phyloP scores from a whole-genome alignment of 148 eudicot species.

The Salicornia ramosissima region DNA sequence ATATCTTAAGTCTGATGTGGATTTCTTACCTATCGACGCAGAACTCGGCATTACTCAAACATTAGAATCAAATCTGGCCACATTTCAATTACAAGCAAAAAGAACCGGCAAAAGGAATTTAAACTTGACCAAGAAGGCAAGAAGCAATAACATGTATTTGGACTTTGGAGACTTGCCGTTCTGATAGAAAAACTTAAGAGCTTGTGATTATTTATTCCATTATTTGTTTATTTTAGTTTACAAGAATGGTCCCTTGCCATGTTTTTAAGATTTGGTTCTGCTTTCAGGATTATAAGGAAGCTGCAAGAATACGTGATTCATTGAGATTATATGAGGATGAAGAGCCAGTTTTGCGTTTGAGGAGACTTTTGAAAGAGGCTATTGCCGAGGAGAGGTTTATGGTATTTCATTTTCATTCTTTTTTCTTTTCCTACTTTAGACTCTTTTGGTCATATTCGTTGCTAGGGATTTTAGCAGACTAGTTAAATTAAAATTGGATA shows the following conservation, averaged over 20 bases:
- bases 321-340: slow-evolving; percentile 77
- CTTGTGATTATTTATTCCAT: neutral
- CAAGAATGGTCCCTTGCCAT: neutral
- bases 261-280: neutral
- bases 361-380: slow-evolving; percentile 72
- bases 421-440: neutral
- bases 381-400: slow-evolving; percentile 76
- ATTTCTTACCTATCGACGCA: no score
- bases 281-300: slow-evolving; percentile 79
- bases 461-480: no score
- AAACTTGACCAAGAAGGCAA: no score
- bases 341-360: slow-evolving; percentile 81
- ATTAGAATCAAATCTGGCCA: no score
- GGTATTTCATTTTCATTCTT: slow-evolving; percentile 32
- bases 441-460: neutral
- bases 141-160: neutral
- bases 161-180: no score
- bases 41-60: no score
- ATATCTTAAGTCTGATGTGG: no score
- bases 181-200: neutral
- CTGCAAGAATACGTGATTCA: slow-evolving; percentile 93
- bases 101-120: no score
- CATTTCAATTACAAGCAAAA: no score
- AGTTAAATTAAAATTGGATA: no score
- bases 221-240: neutral